Evolutionary conservation across 352 stramenopile genomes (phyloP).

Genomic region (Pythium monospermum): DNA sequence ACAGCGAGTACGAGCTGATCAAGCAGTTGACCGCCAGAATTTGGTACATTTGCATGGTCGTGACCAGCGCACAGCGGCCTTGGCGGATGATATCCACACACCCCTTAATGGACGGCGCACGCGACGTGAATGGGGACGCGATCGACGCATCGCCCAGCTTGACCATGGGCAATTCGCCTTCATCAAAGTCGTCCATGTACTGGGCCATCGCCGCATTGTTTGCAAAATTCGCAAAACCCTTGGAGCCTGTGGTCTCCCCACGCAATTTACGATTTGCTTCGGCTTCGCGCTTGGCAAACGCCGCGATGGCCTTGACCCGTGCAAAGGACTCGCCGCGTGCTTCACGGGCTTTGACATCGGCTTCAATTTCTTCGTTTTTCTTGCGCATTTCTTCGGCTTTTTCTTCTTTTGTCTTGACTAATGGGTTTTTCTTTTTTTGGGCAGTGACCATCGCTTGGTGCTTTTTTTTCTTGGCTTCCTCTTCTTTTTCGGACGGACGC

Average conservation of each 20-base stretch:
- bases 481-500: constrained; percentile 35
- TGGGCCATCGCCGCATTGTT: constrained; percentile 84
- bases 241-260: constrained; percentile 65
- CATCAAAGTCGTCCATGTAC: constrained; percentile 90
- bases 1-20: constrained; percentile 98
- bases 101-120: constrained; percentile 88
- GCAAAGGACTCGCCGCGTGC: constrained; percentile 84
- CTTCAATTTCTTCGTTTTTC: constrained; percentile 80
- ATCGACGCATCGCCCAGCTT: constrained; percentile 99
- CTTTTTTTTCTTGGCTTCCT: constrained; percentile 59
- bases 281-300: constrained; percentile 79
- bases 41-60: constrained; percentile 98
- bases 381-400: constrained; percentile 78
- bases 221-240: constrained; percentile 83
- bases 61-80: constrained; percentile 98
- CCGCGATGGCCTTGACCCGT: constrained; percentile 79
- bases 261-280: constrained; percentile 63
- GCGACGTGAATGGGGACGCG: constrained; percentile 98
- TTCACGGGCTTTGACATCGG: constrained; percentile 67
- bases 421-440: constrained; percentile 47
- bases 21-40: constrained; percentile 99
- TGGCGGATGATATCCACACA: constrained; percentile 97
- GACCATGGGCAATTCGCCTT: constrained; percentile 94
- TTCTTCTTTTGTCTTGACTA: constrained; percentile 75
- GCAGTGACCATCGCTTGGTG: constrained; percentile 28